Conservation (phyloP, 768 basidiomycete genomes). For the Sistotremastrum niveocremeum region DNA sequence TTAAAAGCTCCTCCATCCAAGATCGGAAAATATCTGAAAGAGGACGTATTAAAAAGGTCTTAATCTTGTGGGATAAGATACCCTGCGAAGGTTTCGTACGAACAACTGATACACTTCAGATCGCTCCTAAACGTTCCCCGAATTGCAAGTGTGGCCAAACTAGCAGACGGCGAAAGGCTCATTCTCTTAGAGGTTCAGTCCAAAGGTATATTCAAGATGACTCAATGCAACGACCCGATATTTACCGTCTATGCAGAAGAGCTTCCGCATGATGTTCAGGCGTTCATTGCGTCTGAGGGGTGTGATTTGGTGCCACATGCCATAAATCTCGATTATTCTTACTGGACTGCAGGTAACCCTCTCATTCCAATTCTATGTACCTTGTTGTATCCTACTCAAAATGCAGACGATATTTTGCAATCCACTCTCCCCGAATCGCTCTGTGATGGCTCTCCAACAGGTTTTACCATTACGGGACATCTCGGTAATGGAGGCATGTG, state of each 20-base stretch:
- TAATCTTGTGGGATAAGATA: no score
- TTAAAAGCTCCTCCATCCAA: no score
- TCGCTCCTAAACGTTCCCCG: no score
- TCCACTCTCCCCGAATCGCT: constrained; percentile 71
- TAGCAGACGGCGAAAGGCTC: no score
- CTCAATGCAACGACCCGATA: no score
- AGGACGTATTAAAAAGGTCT: no score
- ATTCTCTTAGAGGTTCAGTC: no score
- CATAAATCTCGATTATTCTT: constrained; percentile 64
- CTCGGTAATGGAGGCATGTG: constrained; percentile 42
- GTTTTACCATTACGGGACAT: constrained; percentile 84
- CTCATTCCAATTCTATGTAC: background rate
- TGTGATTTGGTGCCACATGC: constrained; percentile 43
- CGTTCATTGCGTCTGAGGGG: constrained; percentile 42
- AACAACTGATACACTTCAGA: no score
- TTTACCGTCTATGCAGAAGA: constrained; percentile 34
- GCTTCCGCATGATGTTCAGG: constrained; percentile 39
- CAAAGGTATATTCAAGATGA: no score
- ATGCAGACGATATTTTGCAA: constrained; percentile 69
- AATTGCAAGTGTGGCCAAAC: no score
- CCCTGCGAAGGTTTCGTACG: no score
- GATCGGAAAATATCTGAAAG: no score
- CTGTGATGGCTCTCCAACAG: constrained; percentile 65
- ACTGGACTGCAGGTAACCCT: constrained; percentile 72
- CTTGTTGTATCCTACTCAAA: background rate